Percentiles rank a stretch among this genome's conserved stretches.
Evolutionary conservation across 78 protist genomes (phyloP).

Genomic region (Salpingoeca rosetta): DNA sequence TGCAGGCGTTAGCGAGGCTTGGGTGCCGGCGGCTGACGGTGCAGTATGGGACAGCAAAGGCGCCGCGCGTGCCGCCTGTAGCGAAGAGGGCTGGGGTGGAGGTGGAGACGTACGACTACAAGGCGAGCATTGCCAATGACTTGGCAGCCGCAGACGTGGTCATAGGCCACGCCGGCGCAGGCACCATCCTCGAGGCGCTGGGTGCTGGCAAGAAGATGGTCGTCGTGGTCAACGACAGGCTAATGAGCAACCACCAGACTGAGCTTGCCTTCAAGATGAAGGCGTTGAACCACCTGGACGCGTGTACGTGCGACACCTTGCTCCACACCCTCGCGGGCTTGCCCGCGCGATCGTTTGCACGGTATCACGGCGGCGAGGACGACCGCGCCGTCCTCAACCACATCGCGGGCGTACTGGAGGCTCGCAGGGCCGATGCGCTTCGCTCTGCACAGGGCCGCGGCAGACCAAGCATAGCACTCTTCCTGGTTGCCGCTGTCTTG

Average conservation of each 20-base stretch:
- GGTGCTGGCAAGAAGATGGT: not conserved
- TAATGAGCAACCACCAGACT: constrained; percentile 58
- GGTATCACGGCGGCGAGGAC: too few relatives aligned
- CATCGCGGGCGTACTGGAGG: too few relatives aligned
- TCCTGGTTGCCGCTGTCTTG: not conserved
- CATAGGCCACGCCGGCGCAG: constrained; percentile 41
- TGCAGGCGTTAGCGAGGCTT: constrained; percentile 18
- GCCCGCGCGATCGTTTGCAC: too few relatives aligned
- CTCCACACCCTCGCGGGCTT: too few relatives aligned
- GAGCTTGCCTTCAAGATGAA: constrained; percentile 33
- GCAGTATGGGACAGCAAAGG: not conserved
- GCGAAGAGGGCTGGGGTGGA: not conserved
- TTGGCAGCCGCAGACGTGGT: constrained; percentile 20
- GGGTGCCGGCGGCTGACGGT: too few relatives aligned
- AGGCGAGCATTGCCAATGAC: constrained; percentile 11
- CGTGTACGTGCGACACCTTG: too few relatives aligned
- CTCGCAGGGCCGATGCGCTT: too few relatives aligned
- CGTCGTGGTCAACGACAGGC: constrained; percentile 47
- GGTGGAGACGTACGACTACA: constrained; percentile 3
- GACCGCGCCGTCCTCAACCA: too few relatives aligned
- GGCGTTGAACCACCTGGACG: too few relatives aligned
- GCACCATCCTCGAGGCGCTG: constrained; percentile 46
- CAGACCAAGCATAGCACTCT: not conserved
- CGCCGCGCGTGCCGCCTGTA: not conserved
- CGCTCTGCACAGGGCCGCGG: not conserved